These are phyloP conservation scores for Auricularia sp. DNA, from an alignment of 768 basidiomycete species.

Conservation along the genomic window DNA sequence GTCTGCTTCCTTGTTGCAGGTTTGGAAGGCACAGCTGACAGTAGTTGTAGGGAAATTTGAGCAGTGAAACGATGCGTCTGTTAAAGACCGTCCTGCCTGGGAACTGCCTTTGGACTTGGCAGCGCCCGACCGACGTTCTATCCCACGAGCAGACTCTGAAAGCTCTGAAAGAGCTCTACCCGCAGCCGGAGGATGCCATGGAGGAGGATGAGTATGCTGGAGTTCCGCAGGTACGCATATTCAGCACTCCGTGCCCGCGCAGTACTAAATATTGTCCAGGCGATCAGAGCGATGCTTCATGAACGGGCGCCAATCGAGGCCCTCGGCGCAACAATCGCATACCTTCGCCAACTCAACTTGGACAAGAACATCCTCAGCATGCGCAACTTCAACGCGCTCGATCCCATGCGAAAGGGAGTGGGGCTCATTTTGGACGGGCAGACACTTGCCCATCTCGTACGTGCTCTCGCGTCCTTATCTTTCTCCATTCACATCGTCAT, in stretches of 20 bases:
- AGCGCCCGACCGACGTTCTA: conserved; percentile 77
- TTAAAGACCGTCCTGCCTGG: conserved; percentile 72
- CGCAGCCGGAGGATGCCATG: conserved; percentile 29
- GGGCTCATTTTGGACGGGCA: conserved; percentile 80
- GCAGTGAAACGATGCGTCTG: conserved; percentile 70
- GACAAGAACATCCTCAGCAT: conserved; percentile 91
- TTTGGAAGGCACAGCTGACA: conserved; percentile 27
- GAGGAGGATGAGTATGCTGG: background rate
- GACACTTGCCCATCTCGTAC: conserved; percentile 82
- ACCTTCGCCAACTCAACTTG: conserved; percentile 86
- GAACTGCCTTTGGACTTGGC: conserved; percentile 79
- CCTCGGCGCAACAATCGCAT: conserved; percentile 31
- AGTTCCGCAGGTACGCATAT: background rate
- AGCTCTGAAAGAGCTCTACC: conserved; percentile 60
- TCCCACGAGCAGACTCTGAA: conserved; percentile 58
- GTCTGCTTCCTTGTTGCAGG: conserved; percentile 28
- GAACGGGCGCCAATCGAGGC: background rate
- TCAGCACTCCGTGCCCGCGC: too few species aligned
- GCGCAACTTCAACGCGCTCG: conserved; percentile 96
- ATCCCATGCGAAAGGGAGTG: conserved; percentile 72
- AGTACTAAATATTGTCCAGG: too few species aligned
- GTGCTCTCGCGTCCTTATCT: too few species aligned
- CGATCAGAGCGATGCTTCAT: background rate
- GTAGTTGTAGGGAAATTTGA: conserved; percentile 49
- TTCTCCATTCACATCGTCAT: too few species aligned